A percentile compares a stretch with the other conserved stretches of the same genome.
phyloP scores from a whole-genome alignment of 257 asterid genomes.

The Solanum peruvianum region DNA sequence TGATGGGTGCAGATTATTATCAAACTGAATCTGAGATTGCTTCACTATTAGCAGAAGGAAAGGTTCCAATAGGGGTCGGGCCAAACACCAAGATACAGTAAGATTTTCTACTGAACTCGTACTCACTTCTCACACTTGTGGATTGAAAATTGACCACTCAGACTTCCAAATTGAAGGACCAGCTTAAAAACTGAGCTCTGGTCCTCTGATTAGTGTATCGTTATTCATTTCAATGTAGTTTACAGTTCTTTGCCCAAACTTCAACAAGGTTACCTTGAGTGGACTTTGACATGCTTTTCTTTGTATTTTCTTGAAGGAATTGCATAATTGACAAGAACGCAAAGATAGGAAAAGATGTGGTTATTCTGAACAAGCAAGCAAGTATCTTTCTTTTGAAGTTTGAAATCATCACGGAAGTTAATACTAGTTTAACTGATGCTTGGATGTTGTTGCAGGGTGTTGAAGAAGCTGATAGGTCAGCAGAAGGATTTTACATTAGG shows the following conservation, averaged over 20 bases:
- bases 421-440: background rate
- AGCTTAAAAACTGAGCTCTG: background rate
- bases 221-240: background rate
- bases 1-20: conserved; percentile 96
- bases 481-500: conserved; percentile 75
- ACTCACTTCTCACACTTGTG: background rate
- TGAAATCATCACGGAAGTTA: background rate
- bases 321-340: conserved; percentile 97
- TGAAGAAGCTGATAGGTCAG: conserved; percentile 70
- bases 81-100: conserved; percentile 74
- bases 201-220: background rate
- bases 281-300: background rate
- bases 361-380: conserved; percentile 79
- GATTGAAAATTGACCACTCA: background rate
- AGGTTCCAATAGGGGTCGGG: conserved; percentile 91
- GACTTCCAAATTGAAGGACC: background rate
- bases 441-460: conserved; percentile 31
- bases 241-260: background rate
- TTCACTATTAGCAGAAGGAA: conserved; percentile 58
- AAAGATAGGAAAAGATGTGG: conserved; percentile 76
- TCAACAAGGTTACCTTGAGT: background rate
- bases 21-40: conserved; percentile 91
- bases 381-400: conserved; percentile 3
- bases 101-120: background rate
- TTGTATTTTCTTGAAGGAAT: conserved; percentile 35